Base-by-base conservation (phyloP, 805 yeast genomes). In the Tanozyma kutaoensis region DNA sequence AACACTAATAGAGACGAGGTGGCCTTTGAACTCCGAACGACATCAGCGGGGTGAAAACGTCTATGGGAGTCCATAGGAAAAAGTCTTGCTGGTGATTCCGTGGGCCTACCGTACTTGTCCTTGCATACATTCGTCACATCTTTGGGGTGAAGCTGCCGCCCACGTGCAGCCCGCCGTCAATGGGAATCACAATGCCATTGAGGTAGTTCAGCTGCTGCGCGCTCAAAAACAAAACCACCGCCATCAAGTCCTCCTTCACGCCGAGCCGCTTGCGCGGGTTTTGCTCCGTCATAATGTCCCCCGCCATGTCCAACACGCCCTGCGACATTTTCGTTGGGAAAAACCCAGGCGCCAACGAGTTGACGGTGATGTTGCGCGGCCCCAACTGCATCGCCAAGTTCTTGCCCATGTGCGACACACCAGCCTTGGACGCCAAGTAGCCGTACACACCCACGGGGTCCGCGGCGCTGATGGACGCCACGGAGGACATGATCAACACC, bases 251-350 rank as follows among this genome's bases (percentile, higher is more conserved):
- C 26, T 65, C 66, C 34, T 69, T 64, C 25, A 35, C 57, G 4
- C 88, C 88, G 25, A 76, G 55, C 43, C 88, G 62, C 28, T 59
- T 55, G 39, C 73, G 58, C 11, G 86, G 86, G 50, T 76, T 78
- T 16, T 44, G 33, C 17, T 51, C 58, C 10, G 36, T 38, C 59
- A 74, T 54, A 1, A 43, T 17, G 10, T 66, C 72, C 10, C 72
- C 73, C 14, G 66, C 55, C 28, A 49, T 54, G 21, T 57, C 66
- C 25, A 78, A 52, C 25, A 77, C 37, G 0, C 82, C 86, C 33
- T 69, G 62, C 22, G 82, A 63, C 85, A 77, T 76, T 49, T 73
- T 77, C 12, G 77, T 63, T 13, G 80, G 80, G 64, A 77, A 73
- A 46, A 75, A 78, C 0, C 88, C 88, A 0, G 86, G 86, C 5